Evolutionary conservation across 768 basidiomycete species (phyloP), one percentile per base, ranked within the genome.

Genomic region (Pilatotrama ljubarskyi): DNA sequence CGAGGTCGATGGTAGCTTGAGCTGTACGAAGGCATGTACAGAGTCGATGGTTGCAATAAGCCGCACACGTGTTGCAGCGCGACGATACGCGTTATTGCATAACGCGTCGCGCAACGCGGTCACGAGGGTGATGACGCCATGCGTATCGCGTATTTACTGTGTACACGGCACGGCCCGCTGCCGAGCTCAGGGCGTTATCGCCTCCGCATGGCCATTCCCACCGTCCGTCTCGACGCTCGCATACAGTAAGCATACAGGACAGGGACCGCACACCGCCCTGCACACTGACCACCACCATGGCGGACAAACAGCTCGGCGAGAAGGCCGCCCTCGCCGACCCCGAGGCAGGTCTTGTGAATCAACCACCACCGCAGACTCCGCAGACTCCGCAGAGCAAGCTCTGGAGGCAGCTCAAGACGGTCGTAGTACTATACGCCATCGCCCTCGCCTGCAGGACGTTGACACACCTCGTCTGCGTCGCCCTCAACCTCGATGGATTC

Each of bases 261-360:
- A 20, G 10, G 25, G 15, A 17, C 41, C 38, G 25, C 18, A 38
- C 38, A 11, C 20, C 43, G n/a, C 5, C 51, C 24, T 46, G 40
- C 10, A 29, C 17, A 18, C 9, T 47, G 5, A 13, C 32, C n/a
- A 3, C 29, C 47, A 47, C 37, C 22, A 60, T 61, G 59, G 29
- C 47, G 32, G 59, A 55, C 8, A 47, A 44, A 13, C 44, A 26
- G 25, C 29, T 32, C 5, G 41, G 48, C 48, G 59, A 49, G 52
- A 55, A 54, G 35, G 40, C 42, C 9, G 22, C 46, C 35, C 32
- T 51, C 47, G 48, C 55, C 59, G 59, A 55, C 59, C 53, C 50
- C n/a, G 50, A 59, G 51, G 58, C 42, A 7, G 36, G 38, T 41
- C 20, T 6, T 15, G 17, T 25, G 13, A 24, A 10, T 24, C 58